These are phyloP conservation scores for Scutellospora calospora DNA, from an alignment of 371 early-diverging fungal genomes.

Conservation along the genomic window DNA sequence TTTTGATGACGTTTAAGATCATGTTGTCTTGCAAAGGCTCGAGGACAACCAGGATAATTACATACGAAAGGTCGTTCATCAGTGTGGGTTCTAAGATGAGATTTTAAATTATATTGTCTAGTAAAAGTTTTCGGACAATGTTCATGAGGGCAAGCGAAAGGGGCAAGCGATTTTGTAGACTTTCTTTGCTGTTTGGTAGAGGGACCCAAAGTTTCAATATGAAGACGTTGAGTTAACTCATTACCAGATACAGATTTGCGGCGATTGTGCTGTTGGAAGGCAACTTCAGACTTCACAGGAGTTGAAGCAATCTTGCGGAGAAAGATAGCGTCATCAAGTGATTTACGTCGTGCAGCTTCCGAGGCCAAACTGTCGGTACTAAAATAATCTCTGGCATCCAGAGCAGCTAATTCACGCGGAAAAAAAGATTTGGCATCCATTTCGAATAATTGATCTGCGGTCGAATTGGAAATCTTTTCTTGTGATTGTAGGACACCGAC, in stretches of 20 bases:
- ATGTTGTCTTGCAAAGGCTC: slow-evolving; percentile 65
- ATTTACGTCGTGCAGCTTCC: slow-evolving; percentile 31
- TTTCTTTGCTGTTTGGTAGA: slow-evolving; percentile 29
- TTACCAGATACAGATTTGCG: slow-evolving; percentile 16
- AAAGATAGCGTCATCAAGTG: slow-evolving; percentile 39
- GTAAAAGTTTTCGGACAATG: slow-evolving; percentile 81
- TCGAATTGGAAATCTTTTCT: slow-evolving; percentile 17
- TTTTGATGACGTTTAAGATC: slow-evolving; percentile 68
- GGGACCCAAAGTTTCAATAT: slow-evolving; percentile 16
- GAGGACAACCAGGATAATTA: slow-evolving; percentile 54
- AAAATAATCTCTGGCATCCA: slow-evolving; percentile 33
- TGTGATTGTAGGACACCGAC: slow-evolving; percentile 6
- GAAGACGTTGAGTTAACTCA: slow-evolving; percentile 31
- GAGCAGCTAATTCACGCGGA: neutral
- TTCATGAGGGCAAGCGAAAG: slow-evolving; percentile 46
- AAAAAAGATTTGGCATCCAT: slow-evolving; percentile 21
- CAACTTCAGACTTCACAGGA: slow-evolving; percentile 23
- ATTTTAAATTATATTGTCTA: slow-evolving; percentile 83
- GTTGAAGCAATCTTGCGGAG: slow-evolving; percentile 38
- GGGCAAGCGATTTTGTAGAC: slow-evolving; percentile 38
- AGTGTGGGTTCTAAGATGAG: slow-evolving; percentile 80
- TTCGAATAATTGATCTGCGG: slow-evolving; percentile 30
- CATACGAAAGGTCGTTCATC: slow-evolving; percentile 57
- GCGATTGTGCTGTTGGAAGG: slow-evolving; percentile 33
- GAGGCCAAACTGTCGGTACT: slow-evolving; percentile 9